Conservation (phyloP, 768 basidiomycete species). For the Thelephora aurantiotincta region DNA sequence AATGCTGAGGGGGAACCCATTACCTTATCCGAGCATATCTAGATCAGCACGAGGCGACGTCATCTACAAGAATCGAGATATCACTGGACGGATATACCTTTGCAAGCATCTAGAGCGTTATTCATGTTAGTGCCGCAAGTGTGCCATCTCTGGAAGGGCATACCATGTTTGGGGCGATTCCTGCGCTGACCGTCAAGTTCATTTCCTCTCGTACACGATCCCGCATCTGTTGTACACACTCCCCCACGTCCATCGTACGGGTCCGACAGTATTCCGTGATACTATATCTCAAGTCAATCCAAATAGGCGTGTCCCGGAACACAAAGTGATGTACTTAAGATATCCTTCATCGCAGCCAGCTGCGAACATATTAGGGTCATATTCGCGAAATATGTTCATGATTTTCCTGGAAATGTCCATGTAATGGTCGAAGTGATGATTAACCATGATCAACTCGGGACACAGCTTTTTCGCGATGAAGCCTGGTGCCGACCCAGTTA, state of each 20-base stretch:
- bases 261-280: constrained; percentile 75
- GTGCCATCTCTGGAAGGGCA: constrained; percentile 12
- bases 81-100: constrained; percentile 37
- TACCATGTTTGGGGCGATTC: constrained; percentile 92
- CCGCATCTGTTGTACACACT: constrained; percentile 72
- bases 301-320: not conserved
- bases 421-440: constrained; percentile 44
- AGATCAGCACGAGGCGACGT: not conserved
- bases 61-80: not conserved
- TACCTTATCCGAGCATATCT: constrained; percentile 92
- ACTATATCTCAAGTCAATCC: constrained; percentile 21
- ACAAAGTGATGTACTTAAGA: constrained; percentile 46
- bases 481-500: no score
- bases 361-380: constrained; percentile 61
- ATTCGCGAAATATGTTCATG: constrained; percentile 51
- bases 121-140: not conserved
- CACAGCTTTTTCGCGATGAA: constrained; percentile 92
- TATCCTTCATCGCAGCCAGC: constrained; percentile 88
- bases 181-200: constrained; percentile 81
- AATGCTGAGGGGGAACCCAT: not conserved
- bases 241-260: constrained; percentile 46
- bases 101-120: constrained; percentile 58
- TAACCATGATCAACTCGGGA: constrained; percentile 68
- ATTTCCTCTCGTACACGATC: constrained; percentile 63
- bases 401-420: constrained; percentile 57